A percentile compares a stretch with the other conserved stretches of the same genome.
phyloP scores from a whole-genome alignment of 371 early-diverging fungal species.

The Thermomucor indicae-seudaticae region DNA sequence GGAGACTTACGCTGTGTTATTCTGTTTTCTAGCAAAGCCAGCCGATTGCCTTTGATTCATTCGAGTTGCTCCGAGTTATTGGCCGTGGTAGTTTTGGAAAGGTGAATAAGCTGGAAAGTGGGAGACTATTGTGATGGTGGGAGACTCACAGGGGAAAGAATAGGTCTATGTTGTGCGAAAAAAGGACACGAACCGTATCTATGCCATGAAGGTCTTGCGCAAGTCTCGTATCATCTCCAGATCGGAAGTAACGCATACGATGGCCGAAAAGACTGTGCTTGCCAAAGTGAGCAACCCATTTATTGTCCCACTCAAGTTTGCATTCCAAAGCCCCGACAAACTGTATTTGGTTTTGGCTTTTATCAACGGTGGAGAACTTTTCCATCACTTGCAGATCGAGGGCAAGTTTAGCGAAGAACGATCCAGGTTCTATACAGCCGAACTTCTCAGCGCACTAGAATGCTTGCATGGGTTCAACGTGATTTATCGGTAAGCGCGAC shows the following conservation, averaged over 20 bases:
- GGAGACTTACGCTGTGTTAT: background rate
- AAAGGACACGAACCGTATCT: conserved; percentile 89
- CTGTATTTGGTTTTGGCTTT: conserved; percentile 90
- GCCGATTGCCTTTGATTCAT: conserved; percentile 83
- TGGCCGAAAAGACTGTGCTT: conserved; percentile 88
- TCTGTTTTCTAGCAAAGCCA: conserved; percentile 37
- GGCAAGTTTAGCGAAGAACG: conserved; percentile 69
- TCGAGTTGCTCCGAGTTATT: conserved; percentile 92
- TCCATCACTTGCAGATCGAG: conserved; percentile 83
- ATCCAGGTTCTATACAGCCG: conserved; percentile 71
- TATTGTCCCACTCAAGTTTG: conserved; percentile 83
- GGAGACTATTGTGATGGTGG: background rate
- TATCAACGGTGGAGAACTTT: conserved; percentile 93
- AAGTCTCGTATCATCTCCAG: conserved; percentile 94
- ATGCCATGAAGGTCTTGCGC: conserved; percentile 96
- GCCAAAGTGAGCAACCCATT: conserved; percentile 85
- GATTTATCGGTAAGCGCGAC: conserved; percentile 61
- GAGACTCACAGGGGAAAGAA: background rate
- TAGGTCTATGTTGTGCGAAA: conserved; percentile 94
- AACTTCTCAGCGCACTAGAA: conserved; percentile 77
- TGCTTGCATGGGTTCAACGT: conserved; percentile 88
- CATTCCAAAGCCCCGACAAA: conserved; percentile 86
- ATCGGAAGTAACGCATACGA: conserved; percentile 83
- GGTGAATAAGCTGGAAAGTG: conserved; percentile 31
- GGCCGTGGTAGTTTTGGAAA: conserved; percentile 97